Evolutionary conservation across 805 yeast species (phyloP).

Genomic region (Candida ascalaphidarum): DNA sequence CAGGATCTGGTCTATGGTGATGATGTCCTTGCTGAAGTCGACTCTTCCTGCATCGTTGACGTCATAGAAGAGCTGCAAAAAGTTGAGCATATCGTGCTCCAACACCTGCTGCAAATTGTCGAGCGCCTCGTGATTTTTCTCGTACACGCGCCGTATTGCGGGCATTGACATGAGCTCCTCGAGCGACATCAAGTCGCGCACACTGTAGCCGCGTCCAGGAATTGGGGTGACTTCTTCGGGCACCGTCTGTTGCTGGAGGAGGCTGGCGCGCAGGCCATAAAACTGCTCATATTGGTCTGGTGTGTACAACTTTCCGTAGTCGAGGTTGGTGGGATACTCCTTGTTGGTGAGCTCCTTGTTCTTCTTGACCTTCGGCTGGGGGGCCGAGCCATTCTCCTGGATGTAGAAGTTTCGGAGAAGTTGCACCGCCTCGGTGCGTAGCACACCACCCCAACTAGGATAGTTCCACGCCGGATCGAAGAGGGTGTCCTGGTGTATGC

Average conservation of each 20-base stretch:
- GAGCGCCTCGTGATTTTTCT: too few species aligned
- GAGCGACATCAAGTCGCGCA: too few species aligned
- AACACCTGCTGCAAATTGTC: too few species aligned
- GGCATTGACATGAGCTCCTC: too few species aligned
- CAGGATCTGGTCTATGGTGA: too few species aligned
- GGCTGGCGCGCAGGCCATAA: too few species aligned
- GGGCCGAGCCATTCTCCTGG: slow-evolving; percentile 79
- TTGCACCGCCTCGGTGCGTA: slow-evolving; percentile 75
- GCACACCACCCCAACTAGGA: slow-evolving; percentile 65
- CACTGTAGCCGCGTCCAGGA: background rate
- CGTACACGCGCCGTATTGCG: too few species aligned
- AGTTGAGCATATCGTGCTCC: too few species aligned
- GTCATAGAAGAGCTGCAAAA: slow-evolving; percentile 20
- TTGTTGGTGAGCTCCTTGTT: slow-evolving; percentile 50
- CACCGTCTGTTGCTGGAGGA: too few species aligned
- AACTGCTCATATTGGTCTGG: too few species aligned
- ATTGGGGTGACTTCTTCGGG: background rate
- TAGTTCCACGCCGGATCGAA: slow-evolving; percentile 26
- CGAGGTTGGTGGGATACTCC: slow-evolving; percentile 49
- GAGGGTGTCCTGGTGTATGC: slow-evolving; percentile 24
- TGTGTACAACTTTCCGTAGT: too few species aligned
- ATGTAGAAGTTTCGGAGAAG: slow-evolving; percentile 77
- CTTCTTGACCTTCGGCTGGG: slow-evolving; percentile 68
- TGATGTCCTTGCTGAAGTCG: slow-evolving; percentile 12
- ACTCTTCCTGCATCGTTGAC: slow-evolving; percentile 14